Evolutionary conservation across 2,329 filamentous ascomycete genomes (phyloP).

Genomic region (Aspergillus aculeatinus): DNA sequence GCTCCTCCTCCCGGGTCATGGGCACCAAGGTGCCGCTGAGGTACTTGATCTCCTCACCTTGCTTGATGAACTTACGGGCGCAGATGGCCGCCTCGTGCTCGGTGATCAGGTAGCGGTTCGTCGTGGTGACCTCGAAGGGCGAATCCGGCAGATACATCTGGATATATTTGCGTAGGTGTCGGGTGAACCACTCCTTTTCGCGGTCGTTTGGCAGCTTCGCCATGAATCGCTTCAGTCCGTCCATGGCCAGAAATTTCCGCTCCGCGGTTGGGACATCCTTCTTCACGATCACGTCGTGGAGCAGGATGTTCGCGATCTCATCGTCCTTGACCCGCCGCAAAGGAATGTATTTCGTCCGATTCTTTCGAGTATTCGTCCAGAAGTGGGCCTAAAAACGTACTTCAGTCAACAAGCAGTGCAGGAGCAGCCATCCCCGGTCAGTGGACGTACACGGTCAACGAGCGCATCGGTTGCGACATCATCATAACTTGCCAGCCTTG

Average conservation of each 20-base stretch:
- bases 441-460: constrained; percentile 78
- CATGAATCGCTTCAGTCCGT: constrained; percentile 71
- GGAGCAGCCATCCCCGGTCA: constrained; percentile 5
- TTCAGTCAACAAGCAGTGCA: constrained; percentile 19
- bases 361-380: constrained; percentile 96
- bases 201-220: constrained; percentile 67
- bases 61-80: constrained; percentile 74
- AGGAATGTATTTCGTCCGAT: constrained; percentile 79
- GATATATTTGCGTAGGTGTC: constrained; percentile 85
- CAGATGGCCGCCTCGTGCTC: constrained; percentile 86
- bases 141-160: constrained; percentile 92
- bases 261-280: constrained; percentile 73
- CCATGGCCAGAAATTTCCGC: constrained; percentile 66
- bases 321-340: constrained; percentile 74
- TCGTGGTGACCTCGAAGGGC: constrained; percentile 89
- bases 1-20: constrained; percentile 89
- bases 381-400: constrained; percentile 71
- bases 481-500: constrained; percentile 88
- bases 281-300: constrained; percentile 67
- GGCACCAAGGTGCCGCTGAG: constrained; percentile 86
- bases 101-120: constrained; percentile 91
- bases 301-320: constrained; percentile 59
- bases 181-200: constrained; percentile 82
- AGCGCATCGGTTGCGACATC: constrained; percentile 94
- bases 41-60: constrained; percentile 85